phyloP scores from a whole-genome alignment of 2,329 filamentous ascomycete species.

The Curvularia spicifera region DNA sequence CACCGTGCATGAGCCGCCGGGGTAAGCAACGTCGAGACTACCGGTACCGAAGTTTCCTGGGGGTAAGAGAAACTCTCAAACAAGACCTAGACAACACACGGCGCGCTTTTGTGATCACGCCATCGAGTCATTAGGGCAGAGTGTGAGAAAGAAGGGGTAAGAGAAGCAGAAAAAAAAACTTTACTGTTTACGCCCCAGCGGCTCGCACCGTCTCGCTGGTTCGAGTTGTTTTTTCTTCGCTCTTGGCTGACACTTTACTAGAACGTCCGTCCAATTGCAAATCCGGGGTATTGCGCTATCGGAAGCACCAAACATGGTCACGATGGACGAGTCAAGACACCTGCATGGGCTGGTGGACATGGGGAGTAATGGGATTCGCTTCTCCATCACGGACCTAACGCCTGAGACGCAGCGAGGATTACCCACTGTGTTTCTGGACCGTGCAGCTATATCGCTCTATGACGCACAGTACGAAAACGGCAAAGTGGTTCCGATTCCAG shows the following conservation, averaged over 20 bases:
- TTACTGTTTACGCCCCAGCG: conserved; percentile 11
- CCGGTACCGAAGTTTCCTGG: conserved; percentile 25
- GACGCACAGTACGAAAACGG: conserved; percentile 69
- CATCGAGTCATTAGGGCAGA: conserved; percentile 11
- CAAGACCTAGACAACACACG: conserved; percentile 9
- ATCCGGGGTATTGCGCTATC: conserved; percentile 23
- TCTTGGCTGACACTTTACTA: conserved; percentile 23
- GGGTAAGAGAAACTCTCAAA: conserved; percentile 28
- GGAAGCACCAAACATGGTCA: conserved; percentile 14
- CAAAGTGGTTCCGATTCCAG: conserved; percentile 59
- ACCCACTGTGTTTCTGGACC: conserved; percentile 77
- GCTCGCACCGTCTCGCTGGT: conserved; percentile 24
- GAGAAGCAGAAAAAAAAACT: neutral
- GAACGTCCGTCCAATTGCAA: conserved; percentile 18
- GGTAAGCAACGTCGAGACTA: conserved; percentile 18
- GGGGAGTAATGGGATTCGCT: conserved; percentile 83
- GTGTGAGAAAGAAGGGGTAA: neutral
- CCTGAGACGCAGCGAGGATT: conserved; percentile 74
- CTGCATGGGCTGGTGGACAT: conserved; percentile 48
- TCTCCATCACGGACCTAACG: conserved; percentile 84
- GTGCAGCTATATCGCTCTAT: conserved; percentile 83
- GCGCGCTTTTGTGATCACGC: conserved; percentile 26
- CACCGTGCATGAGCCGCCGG: conserved; percentile 21
- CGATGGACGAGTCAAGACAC: conserved; percentile 25
- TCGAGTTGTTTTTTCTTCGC: neutral